A percentile compares a stretch with the other conserved stretches of the same genome.
Conservation (phyloP, 2,329 filamentous ascomycete species). For the Aplosporella prunicola region DNA sequence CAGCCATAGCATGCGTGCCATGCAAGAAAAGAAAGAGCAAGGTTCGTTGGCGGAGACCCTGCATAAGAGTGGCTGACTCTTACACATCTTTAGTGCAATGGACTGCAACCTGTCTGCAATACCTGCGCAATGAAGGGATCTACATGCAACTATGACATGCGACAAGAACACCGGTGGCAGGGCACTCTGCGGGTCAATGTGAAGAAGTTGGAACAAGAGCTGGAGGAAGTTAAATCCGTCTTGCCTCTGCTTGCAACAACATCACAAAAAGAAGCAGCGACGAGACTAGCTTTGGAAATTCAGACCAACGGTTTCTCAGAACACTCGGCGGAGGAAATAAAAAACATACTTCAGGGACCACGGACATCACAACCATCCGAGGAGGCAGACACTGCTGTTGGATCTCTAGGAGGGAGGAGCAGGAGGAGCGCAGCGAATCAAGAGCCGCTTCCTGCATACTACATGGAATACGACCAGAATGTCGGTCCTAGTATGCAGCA, state of each 20-base stretch:
- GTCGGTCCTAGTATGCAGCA: constrained; percentile 4
- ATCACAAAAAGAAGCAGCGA: constrained; percentile 25
- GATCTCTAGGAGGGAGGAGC: constrained; percentile 3
- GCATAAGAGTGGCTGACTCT: not conserved
- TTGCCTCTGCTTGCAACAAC: constrained; percentile 26
- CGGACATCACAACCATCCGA: constrained; percentile 1
- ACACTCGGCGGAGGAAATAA: constrained; percentile 28
- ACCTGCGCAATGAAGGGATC: constrained; percentile 30
- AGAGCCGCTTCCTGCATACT: constrained; percentile 7
- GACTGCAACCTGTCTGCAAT: constrained; percentile 30
- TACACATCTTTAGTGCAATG: constrained; percentile 24
- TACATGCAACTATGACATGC: constrained; percentile 29
- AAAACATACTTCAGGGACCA: constrained; percentile 24
- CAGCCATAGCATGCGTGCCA: constrained; percentile 31
- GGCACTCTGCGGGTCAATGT: constrained; percentile 30
- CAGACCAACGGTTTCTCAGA: constrained; percentile 30
- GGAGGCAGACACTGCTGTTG: not conserved
- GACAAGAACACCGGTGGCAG: constrained; percentile 30
- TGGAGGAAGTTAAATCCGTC: constrained; percentile 31
- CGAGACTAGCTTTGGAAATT: constrained; percentile 27
- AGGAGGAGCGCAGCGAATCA: constrained; percentile 3
- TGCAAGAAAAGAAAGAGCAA: constrained; percentile 32
- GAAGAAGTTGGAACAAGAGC: constrained; percentile 26
- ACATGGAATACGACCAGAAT: constrained; percentile 4
- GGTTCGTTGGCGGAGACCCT: constrained; percentile 15